phyloP scores from a whole-genome alignment of 2,329 filamentous ascomycete genomes.

The Celoporthe dispersa region DNA sequence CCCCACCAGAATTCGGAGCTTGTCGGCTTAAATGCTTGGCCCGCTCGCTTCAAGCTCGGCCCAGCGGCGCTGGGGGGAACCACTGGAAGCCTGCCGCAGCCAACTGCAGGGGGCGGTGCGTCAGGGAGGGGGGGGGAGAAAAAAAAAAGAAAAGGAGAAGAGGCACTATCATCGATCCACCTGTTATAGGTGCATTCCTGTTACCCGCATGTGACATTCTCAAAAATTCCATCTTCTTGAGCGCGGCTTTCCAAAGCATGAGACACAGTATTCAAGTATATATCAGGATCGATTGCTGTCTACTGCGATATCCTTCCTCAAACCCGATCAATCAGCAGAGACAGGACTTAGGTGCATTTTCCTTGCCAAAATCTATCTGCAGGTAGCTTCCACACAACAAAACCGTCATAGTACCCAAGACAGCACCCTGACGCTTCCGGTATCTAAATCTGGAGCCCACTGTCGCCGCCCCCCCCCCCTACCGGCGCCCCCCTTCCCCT shows the following conservation, averaged over 20 bases:
- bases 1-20: slow-evolving; percentile 27
- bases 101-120: not conserved
- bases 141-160: no score
- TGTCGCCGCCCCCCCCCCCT: not conserved
- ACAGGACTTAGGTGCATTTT: not conserved
- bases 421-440: not conserved
- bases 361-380: not conserved
- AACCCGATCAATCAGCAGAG: not conserved
- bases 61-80: not conserved
- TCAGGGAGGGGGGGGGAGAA: not conserved
- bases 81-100: not conserved
- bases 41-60: slow-evolving; percentile 28
- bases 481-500: no score
- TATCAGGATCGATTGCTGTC: not conserved
- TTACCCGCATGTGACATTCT: slow-evolving; percentile 20
- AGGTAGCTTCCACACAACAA: not conserved
- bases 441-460: not conserved
- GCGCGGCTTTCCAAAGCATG: not conserved
- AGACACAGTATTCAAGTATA: not conserved
- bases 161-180: not conserved
- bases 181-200: not conserved
- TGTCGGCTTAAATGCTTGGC: slow-evolving; percentile 25
- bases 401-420: not conserved
- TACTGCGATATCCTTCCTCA: not conserved
- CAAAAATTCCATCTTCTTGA: not conserved